Evolutionary conservation across 1,284 basidiomycete genomes (phyloP), one percentile per base, ranked within the genome.

Genomic region (Mycena sp.): DNA sequence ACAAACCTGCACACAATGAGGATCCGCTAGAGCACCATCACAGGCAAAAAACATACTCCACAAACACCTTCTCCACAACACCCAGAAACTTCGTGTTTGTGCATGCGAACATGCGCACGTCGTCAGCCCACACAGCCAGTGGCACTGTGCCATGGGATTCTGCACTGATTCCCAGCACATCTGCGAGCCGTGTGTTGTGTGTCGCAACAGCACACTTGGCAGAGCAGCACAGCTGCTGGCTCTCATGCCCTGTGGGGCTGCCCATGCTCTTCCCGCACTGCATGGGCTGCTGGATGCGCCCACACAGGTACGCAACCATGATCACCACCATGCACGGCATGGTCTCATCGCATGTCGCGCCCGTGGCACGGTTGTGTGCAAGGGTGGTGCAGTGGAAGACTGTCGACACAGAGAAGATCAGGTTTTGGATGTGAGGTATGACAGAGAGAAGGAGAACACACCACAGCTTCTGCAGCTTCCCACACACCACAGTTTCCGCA

Each of bases 381-480:
- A 0, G n/a, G n/a, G n/a, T n/a, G n/a, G n/a, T n/a, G n/a, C n/a
- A n/a, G n/a, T n/a, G n/a, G n/a, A n/a, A n/a, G n/a, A n/a, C n/a
- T n/a, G n/a, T n/a, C n/a, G n/a, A n/a, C n/a, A n/a, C n/a, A n/a
- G n/a, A n/a, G n/a, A n/a, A n/a, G n/a, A n/a, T n/a, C n/a, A n/a
- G n/a, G n/a, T n/a, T n/a, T n/a, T n/a, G n/a, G n/a, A n/a, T 92
- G 87, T 21, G 17, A 12, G 3, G 23, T 52, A 46, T 6, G 25
- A 14, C 32, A 17, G 12, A 21, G 53, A 14, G n/a, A 50, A 30
- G 35, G 26, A 51, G 44, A 5, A 80, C 85, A 21, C 69, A 90
- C 90, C 94, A 97, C 61, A 90, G 82, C 72, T 90, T 91, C 61
- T 95, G 85, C 5, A 89, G 80, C 77, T 97, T 98, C 25, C 92